Evolutionary conservation across 2,329 filamentous ascomycete genomes (phyloP).

Genomic region (Trichoderma sp.): DNA sequence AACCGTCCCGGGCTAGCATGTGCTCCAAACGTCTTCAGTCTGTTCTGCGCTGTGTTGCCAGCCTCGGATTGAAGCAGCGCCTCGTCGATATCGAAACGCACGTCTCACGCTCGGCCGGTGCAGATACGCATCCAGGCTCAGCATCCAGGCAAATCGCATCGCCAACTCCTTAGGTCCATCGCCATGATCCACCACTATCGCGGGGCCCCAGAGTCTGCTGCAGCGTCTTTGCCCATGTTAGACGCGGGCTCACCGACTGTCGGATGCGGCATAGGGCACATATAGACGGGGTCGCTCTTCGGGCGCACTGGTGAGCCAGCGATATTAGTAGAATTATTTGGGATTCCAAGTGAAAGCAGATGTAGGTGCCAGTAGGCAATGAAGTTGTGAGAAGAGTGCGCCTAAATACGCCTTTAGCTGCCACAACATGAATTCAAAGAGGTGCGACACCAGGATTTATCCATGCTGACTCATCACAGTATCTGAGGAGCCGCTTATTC

Average conservation of each 20-base stretch:
- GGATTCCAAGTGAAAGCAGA: neutral
- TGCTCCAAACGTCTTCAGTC: neutral
- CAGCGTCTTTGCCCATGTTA: slow-evolving; percentile 22
- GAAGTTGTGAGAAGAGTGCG: neutral
- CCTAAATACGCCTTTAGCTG: neutral
- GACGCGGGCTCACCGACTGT: slow-evolving; percentile 49
- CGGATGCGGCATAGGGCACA: slow-evolving; percentile 6
- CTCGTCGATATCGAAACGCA: slow-evolving; percentile 10
- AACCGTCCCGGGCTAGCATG: slow-evolving; percentile 5
- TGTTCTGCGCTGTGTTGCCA: neutral
- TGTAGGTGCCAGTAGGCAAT: neutral
- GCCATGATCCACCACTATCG: slow-evolving; percentile 32
- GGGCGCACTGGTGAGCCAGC: neutral
- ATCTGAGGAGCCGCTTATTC: neutral
- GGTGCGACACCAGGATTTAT: neutral
- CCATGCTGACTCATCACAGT: slow-evolving; percentile 15
- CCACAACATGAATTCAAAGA: neutral
- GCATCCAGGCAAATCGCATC: slow-evolving; percentile 6
- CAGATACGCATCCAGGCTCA: neutral
- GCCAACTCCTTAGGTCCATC: slow-evolving; percentile 12
- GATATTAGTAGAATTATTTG: neutral
- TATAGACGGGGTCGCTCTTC: neutral
- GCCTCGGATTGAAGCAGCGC: neutral
- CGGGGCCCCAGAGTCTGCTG: slow-evolving; percentile 38
- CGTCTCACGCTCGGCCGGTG: neutral